A percentile compares a stretch with the other conserved stretches of the same genome.
Conservation (phyloP, 306 rosid species). For the Quercus parvula region DNA sequence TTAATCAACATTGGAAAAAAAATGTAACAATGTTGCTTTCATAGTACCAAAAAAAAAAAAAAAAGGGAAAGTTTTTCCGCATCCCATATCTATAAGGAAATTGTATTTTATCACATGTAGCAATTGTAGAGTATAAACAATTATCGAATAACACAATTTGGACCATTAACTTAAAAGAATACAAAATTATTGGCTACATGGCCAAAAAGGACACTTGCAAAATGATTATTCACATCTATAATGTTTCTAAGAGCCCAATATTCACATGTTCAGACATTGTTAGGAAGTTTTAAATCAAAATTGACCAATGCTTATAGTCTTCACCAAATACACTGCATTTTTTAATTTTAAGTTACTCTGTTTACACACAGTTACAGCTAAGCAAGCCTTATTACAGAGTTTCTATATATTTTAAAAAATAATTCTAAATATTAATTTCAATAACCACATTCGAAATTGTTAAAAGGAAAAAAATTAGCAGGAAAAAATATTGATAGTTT, state of each 20-base stretch:
- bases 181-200: not conserved
- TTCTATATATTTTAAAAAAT: not conserved
- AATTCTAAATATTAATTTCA: too few species aligned
- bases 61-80: not conserved
- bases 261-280: not conserved
- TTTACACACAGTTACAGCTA: not conserved
- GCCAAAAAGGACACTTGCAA: not conserved
- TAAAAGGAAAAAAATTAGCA: not conserved
- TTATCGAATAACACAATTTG: not conserved
- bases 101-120: not conserved
- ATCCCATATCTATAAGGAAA: not conserved
- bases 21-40: not conserved
- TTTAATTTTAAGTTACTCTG: not conserved
- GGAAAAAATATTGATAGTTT: not conserved
- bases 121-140: not conserved
- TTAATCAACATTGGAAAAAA: constrained; percentile 1
- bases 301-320: not conserved
- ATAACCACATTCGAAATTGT: not conserved
- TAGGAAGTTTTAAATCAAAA: not conserved
- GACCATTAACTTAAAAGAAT: not conserved
- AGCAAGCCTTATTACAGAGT: not conserved
- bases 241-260: not conserved
- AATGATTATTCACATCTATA: not conserved
- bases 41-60: not conserved
- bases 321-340: not conserved